Conservation (phyloP, 306 rosid species). For the Prinsepia uniflora region DNA sequence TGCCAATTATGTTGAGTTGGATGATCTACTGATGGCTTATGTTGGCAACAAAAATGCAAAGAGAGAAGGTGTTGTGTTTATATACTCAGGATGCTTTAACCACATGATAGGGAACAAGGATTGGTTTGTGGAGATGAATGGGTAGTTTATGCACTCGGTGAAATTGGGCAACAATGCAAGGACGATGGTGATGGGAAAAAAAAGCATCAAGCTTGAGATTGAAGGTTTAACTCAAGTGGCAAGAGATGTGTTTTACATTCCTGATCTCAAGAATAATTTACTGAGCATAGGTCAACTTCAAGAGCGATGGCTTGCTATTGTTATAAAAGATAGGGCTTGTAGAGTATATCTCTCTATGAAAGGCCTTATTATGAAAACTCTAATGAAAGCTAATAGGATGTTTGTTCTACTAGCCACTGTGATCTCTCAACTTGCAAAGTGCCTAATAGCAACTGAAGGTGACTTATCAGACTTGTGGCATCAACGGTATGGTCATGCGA, state of each 20-base stretch:
- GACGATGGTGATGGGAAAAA: not conserved
- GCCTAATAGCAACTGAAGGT: not conserved
- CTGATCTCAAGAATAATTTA: not conserved
- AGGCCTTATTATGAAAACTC: not conserved
- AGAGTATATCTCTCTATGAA: not conserved
- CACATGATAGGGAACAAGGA: not conserved
- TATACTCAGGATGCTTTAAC: not conserved
- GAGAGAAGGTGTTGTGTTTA: not conserved
- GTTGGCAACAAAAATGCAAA: not conserved
- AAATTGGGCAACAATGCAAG: slow-evolving; percentile 1
- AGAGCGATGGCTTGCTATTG: not conserved
- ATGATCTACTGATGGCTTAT: not conserved
- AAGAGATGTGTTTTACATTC: not conserved
- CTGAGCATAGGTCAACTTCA: not conserved
- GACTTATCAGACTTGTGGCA: not conserved
- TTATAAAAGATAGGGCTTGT: not conserved
- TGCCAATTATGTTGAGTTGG: not conserved
- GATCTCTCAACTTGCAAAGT: not conserved
- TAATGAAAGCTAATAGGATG: not conserved
- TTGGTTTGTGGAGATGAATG: not conserved
- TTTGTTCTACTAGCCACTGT: not conserved
- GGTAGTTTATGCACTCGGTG: not conserved
- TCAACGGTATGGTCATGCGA: not conserved
- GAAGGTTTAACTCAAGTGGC: not conserved
- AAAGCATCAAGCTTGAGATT: not conserved